Evolutionary conservation across 345 rosid genomes (phyloP), one percentile per base, ranked within the genome.

Genomic region (Reutealis trisperma): DNA sequence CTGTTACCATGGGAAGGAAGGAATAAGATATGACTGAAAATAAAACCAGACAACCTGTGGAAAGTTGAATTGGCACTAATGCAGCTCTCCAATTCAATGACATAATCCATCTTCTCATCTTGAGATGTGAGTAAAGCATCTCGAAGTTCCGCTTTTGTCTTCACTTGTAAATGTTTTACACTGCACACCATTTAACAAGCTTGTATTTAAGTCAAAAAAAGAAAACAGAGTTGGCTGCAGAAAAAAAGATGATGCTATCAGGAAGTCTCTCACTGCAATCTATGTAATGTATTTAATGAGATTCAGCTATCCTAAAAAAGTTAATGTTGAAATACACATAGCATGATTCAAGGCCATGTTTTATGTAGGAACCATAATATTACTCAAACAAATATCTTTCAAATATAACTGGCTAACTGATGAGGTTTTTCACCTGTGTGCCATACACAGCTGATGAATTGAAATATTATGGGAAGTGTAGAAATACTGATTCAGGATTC

Each of bases 81-180:
- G 87, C 87, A 67, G 76, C 98, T 94, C 83, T 91, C 89, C 82
- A 91, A 94, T 88, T 94, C 98, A 91, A 93, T 86, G 45, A 94
- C 76, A 63, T 86, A 79, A 80, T 94, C 98, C 67, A 75, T 78
- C 65, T 80, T 82, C 82, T 83, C 88, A 72, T 80, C 15, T 71
- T 82, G 81, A 84, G 89, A 82, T 78, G 74, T 75, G 57, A 84
- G 68, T 69, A 94, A 76, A 67, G 95, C 90, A 66, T 91, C 95
- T 77, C 83, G 89, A 79, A 94, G 90, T 80, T 94, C 94, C 49
- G 72, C 25, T 83, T 93, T 93, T 2, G 97, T 88, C 82, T 85
- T 87, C 79, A 90, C 98, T 19, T 64, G 84, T 30, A 86, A 80
- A 87, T 94, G 95, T 77, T 77, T 90, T 80, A 92, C 83, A 63